phyloP scores from a whole-genome alignment of 2,329 filamentous ascomycete genomes.

The Paradendryphiella salina region DNA sequence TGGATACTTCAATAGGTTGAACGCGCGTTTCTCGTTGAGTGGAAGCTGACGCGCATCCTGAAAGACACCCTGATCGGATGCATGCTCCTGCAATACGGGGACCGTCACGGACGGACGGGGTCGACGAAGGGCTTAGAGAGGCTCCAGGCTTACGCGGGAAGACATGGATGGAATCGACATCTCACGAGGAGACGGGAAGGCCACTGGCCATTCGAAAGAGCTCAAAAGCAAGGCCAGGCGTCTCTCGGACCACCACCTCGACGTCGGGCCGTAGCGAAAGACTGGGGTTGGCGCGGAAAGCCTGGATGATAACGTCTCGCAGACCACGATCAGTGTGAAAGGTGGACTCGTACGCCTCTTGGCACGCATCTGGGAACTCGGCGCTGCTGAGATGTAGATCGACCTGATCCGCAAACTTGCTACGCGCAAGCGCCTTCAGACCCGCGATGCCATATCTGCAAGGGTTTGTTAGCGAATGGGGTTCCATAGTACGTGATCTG shows the following conservation, averaged over 20 bases:
- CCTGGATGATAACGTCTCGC: conserved; percentile 53
- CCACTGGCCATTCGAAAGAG: conserved; percentile 55
- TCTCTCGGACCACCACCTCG: conserved; percentile 50
- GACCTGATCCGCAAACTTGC: conserved; percentile 53
- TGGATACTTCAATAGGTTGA: neutral
- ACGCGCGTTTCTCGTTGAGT: conserved; percentile 1
- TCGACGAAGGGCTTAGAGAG: neutral
- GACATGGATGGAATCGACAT: neutral
- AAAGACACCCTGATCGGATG: neutral
- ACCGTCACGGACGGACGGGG: neutral
- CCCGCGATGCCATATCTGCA: conserved; percentile 52
- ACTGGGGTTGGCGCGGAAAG: conserved; percentile 53
- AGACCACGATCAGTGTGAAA: conserved; percentile 55
- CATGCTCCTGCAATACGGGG: conserved; percentile 1
- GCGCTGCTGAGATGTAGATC: conserved; percentile 50
- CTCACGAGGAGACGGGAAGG: conserved; percentile 46
- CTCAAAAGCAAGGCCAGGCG: conserved; percentile 53
- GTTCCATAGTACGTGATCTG: conserved; percentile 7
- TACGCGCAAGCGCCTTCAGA: conserved; percentile 51
- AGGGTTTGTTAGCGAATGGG: conserved; percentile 29
- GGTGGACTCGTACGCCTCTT: conserved; percentile 55
- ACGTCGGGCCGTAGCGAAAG: conserved; percentile 53
- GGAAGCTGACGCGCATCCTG: conserved; percentile 1
- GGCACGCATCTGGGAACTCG: conserved; percentile 54
- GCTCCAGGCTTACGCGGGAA: neutral